A percentile compares a stretch with the other conserved stretches of the same genome.
These are phyloP conservation scores for Hydrangea macrophylla DNA, from an alignment of 148 eudicot genomes.

Conservation along the genomic window DNA sequence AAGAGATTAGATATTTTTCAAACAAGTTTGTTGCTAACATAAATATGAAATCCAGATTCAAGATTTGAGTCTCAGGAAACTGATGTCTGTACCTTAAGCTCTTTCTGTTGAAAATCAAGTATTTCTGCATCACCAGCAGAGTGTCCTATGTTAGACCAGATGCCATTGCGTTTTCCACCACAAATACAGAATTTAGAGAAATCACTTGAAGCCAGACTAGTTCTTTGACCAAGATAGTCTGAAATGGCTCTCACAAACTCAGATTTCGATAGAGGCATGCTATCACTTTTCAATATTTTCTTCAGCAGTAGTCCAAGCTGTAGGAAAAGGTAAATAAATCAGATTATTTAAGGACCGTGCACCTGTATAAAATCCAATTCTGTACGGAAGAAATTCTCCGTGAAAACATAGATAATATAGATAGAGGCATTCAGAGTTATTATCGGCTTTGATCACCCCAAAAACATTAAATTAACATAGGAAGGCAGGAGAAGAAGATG, in stretches of 20 bases:
- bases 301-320: conserved; percentile 76
- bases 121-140: conserved; percentile 31
- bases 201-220: conserved; percentile 43
- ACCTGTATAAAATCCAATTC: conserved; percentile 7
- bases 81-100: conserved; percentile 50
- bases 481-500: no score
- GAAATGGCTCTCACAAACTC: conserved; percentile 64
- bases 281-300: conserved; percentile 48
- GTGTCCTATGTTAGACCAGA: conserved; percentile 14
- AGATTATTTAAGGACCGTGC: not conserved
- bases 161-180: conserved; percentile 51
- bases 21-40: not conserved
- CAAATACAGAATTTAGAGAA: conserved; percentile 59
- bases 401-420: not conserved
- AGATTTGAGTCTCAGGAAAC: not conserved
- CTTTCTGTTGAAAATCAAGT: conserved; percentile 56
- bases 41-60: not conserved
- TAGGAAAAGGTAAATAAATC: conserved; percentile 10
- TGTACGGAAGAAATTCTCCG: not conserved
- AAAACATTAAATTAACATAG: no score
- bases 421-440: not conserved
- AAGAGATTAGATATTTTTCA: no score
- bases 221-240: conserved; percentile 57
- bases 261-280: conserved; percentile 44
- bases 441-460: no score